Conservation (phyloP, 1,139 yeast genomes). For the Barnettozyma hawaiiensis region DNA sequence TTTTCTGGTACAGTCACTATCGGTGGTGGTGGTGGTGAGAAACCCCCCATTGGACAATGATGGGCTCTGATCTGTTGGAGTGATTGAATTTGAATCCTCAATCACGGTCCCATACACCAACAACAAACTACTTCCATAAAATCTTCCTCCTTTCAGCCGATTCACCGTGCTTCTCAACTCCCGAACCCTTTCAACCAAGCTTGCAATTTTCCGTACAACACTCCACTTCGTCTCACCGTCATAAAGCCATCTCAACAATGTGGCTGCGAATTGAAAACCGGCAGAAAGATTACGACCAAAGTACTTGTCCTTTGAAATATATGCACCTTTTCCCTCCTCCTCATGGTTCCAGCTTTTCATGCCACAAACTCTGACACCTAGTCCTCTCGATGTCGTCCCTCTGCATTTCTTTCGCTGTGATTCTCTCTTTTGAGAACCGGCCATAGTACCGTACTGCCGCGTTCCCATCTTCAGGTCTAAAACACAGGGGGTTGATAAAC, state of each 20-base stretch:
- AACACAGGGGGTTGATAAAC: slow-evolving; percentile 82
- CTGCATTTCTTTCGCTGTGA: slow-evolving; percentile 83
- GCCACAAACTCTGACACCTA: slow-evolving; percentile 95
- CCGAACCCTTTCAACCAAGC: slow-evolving; percentile 52
- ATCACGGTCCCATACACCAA: slow-evolving; percentile 58
- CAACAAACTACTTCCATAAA: slow-evolving; percentile 86
- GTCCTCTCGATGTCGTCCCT: slow-evolving; percentile 68
- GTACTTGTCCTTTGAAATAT: slow-evolving; percentile 75
- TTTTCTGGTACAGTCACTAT: neutral
- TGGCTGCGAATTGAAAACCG: slow-evolving; percentile 74
- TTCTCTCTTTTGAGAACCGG: slow-evolving; percentile 59
- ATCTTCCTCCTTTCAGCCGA: slow-evolving; percentile 68
- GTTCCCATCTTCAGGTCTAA: slow-evolving; percentile 98
- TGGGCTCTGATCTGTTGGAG: neutral
- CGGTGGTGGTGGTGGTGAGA: neutral
- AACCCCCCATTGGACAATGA: neutral
- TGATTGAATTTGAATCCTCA: neutral
- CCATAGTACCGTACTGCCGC: slow-evolving; percentile 95
- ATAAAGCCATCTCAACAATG: slow-evolving; percentile 71
- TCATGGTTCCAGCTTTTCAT: slow-evolving; percentile 76
- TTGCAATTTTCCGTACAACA: slow-evolving; percentile 63
- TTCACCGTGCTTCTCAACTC: slow-evolving; percentile 52
- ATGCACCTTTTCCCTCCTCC: neutral
- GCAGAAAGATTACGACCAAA: slow-evolving; percentile 74
- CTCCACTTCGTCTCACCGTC: slow-evolving; percentile 60